Base-by-base conservation (phyloP, 75 land plant species). In the Pinus taeda region DNA sequence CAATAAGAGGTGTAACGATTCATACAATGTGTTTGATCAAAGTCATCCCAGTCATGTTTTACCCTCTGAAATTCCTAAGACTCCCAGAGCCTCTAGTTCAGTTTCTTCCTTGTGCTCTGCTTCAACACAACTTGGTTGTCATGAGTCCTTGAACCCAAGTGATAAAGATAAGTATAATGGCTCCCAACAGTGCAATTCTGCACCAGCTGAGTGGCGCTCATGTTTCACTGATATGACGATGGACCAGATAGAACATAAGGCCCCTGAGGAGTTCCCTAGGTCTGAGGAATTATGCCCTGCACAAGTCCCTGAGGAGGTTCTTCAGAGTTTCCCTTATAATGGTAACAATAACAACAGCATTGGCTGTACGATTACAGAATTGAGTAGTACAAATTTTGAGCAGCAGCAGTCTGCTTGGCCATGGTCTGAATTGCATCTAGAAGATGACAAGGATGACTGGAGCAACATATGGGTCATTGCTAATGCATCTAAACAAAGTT, bases 361-460 rank as follows among this genome's bases (percentile, higher is more conserved):
- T 4, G 55, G 55, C 55, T 49, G 55, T 9, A 66, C 18, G 70
- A 67, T 67, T 37, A 39, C 45, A 37, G 71, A 67, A 67, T 33
- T 37, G 9, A 18, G 45, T 18, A 37, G 45, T 18, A 37, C 71
- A 17, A 67, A 9, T 67, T 67, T 20, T 67, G 49, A 67, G 71
- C 71, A 36, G n/a, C 71, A 36, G 9, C 49, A 67, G 4, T 37
- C 71, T 1, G 2, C 71, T 67, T 67, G 71, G 71, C 45, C 45
- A 36, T 67, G 71, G 49, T 15, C 17, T 0, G 71, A 67, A 67
- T 20, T 67, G 37, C 11, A n/a, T 0, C 55, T 49, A 49, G 55
- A 49, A 49, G 55, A 49, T 49, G 71, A 67, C 71, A 67, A 39
- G 11, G 71, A 69, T 39, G 36, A 69, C 71, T 39, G 53, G 53